A percentile compares a stretch with the other conserved stretches of the same genome.
Evolutionary conservation across 371 early-diverging fungal species (phyloP).

Genomic region (Phascolomyces articulosus): DNA sequence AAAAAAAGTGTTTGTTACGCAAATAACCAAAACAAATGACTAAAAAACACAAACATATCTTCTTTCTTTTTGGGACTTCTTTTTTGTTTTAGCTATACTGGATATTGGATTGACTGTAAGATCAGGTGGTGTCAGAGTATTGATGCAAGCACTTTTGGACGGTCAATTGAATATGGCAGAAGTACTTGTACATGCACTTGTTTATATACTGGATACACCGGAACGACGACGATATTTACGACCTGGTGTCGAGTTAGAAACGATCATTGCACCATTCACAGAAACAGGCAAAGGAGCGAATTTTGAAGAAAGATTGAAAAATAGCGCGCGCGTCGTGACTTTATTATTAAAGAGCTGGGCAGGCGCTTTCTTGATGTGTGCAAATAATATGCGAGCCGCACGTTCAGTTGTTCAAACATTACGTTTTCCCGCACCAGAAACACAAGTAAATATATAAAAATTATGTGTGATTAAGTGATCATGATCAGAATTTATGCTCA

Average conservation of each 20-base stretch:
- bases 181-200: slow-evolving; percentile 64
- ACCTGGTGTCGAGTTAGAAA: slow-evolving; percentile 78
- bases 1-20: not conserved
- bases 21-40: not conserved
- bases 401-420: slow-evolving; percentile 78
- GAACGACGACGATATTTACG: slow-evolving; percentile 67
- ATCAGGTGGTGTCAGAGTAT: slow-evolving; percentile 71
- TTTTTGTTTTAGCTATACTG: slow-evolving; percentile 32
- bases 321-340: slow-evolving; percentile 63
- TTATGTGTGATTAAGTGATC: too few relatives aligned
- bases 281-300: slow-evolving; percentile 71
- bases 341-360: slow-evolving; percentile 80
- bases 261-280: slow-evolving; percentile 76
- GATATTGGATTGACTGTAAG: slow-evolving; percentile 67
- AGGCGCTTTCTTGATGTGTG: slow-evolving; percentile 76
- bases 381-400: slow-evolving; percentile 73
- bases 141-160: slow-evolving; percentile 75
- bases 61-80: too few relatives aligned
- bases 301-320: slow-evolving; percentile 67
- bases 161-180: slow-evolving; percentile 70
- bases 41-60: too few relatives aligned
- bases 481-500: not conserved
- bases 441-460: slow-evolving; percentile 53
- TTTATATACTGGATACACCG: slow-evolving; percentile 76
- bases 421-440: slow-evolving; percentile 75